Evolutionary conservation across 2,329 filamentous ascomycete genomes (phyloP).

Genomic region (Epichloe elymi): DNA sequence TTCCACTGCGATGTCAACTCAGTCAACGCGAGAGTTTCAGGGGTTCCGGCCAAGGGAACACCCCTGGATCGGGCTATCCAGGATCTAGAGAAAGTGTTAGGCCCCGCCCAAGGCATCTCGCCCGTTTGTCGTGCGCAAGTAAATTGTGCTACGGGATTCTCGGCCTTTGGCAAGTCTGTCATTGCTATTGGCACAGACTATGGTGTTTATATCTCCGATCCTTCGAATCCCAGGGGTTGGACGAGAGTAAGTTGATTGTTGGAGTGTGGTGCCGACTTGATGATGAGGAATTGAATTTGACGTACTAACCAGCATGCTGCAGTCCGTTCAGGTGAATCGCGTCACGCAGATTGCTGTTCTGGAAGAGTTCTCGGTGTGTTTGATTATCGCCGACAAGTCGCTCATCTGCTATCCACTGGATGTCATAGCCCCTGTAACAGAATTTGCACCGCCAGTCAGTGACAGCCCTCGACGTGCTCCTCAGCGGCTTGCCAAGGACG

Average conservation of each 20-base stretch:
- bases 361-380: conserved; percentile 87
- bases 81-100: conserved; percentile 72
- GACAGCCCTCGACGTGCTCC: conserved; percentile 77
- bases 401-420: conserved; percentile 92
- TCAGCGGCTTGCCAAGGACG: conserved; percentile 82
- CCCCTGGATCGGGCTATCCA: conserved; percentile 83
- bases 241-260: conserved; percentile 48
- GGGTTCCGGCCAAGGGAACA: conserved; percentile 75
- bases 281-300: background rate
- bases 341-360: conserved; percentile 91
- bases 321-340: conserved; percentile 63
- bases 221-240: conserved; percentile 85
- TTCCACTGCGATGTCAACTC: conserved; percentile 65
- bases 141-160: conserved; percentile 87
- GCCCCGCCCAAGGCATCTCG: conserved; percentile 53
- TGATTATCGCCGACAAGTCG: conserved; percentile 82
- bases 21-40: conserved; percentile 43
- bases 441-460: conserved; percentile 45
- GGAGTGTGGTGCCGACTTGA: background rate
- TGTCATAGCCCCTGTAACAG: conserved; percentile 54
- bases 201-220: conserved; percentile 81
- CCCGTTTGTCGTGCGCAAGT: conserved; percentile 76
- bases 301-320: conserved; percentile 4
- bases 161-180: conserved; percentile 70
- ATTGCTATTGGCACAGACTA: conserved; percentile 92